Evolutionary conservation across 495 filamentous ascomycete species (phyloP).

Genomic region (Aspergillus steynii): DNA sequence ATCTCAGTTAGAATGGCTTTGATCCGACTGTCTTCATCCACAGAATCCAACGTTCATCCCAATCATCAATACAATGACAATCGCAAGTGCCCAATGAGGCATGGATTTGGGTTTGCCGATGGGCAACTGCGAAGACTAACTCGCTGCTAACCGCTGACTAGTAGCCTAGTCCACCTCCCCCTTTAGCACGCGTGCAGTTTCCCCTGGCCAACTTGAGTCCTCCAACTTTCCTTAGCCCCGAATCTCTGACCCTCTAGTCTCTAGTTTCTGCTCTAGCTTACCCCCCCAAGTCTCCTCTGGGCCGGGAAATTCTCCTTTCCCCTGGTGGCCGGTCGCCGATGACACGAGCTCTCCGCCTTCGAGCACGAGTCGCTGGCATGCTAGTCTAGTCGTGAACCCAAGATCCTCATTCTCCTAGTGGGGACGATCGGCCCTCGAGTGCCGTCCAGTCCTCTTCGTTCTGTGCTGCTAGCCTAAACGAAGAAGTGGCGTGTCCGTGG

Average conservation of each 20-base stretch:
- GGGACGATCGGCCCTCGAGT: slow-evolving; percentile 30
- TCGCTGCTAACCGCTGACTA: slow-evolving; percentile 13
- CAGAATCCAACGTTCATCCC: neutral
- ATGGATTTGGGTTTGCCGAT: neutral
- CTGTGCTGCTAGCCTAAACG: slow-evolving; percentile 17
- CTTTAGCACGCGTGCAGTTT: slow-evolving; percentile 11
- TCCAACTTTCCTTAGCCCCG: slow-evolving; percentile 1
- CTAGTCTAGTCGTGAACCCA: slow-evolving; percentile 14
- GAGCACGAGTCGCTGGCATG: slow-evolving; percentile 25
- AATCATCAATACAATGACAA: neutral
- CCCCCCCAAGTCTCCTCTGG: neutral
- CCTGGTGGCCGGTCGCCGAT: slow-evolving; percentile 1
- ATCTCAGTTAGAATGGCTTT: neutral
- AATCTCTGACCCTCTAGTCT: slow-evolving; percentile 3
- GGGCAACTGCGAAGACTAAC: neutral
- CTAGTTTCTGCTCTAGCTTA: neutral
- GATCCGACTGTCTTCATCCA: neutral
- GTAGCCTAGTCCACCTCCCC: slow-evolving; percentile 19
- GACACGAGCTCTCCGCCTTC: slow-evolving; percentile 19
- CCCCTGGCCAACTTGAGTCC: slow-evolving; percentile 3
- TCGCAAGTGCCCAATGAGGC: neutral
- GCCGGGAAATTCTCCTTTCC: neutral
- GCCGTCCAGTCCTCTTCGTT: slow-evolving; percentile 22
- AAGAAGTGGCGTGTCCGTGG: slow-evolving; percentile 23
- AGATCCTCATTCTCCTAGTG: slow-evolving; percentile 29